Conservation (phyloP, 805 yeast species). For the Candida insectalens region DNA sequence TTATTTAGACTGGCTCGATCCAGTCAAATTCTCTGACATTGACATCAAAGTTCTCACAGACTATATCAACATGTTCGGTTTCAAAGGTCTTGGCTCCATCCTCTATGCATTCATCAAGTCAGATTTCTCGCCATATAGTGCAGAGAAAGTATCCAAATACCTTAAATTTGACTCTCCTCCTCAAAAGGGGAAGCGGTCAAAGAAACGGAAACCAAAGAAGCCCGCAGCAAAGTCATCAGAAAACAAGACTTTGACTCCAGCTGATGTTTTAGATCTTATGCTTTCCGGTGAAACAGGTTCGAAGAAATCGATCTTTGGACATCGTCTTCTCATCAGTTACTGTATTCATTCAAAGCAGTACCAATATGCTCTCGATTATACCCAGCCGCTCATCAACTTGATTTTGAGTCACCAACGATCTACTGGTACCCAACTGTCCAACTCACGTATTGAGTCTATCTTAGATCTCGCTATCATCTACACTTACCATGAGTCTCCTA, state of each 20-base stretch:
- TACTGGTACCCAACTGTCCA: constrained; percentile 36
- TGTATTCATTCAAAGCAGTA: constrained; percentile 55
- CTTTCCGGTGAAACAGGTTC: constrained; percentile 28
- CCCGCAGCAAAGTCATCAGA: neutral
- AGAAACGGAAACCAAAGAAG: neutral
- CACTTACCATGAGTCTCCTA: constrained; percentile 85
- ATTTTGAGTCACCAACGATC: constrained; percentile 38
- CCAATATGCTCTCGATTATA: constrained; percentile 47
- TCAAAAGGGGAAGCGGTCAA: constrained; percentile 7
- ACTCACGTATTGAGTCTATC: constrained; percentile 50
- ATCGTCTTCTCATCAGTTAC: constrained; percentile 54
- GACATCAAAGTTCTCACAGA: constrained; percentile 36
- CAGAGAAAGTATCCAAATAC: constrained; percentile 17
- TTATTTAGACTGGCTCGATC: constrained; percentile 67
- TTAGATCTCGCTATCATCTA: constrained; percentile 66
- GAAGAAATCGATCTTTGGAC: constrained; percentile 42
- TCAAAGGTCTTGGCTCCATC: constrained; percentile 42
- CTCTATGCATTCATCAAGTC: constrained; percentile 58
- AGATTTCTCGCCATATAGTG: constrained; percentile 55
- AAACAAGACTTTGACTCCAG: neutral
- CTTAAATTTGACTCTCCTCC: constrained; percentile 10
- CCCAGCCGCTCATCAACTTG: constrained; percentile 49
- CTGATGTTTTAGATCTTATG: constrained; percentile 30
- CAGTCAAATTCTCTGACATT: constrained; percentile 35
- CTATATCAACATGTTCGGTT: constrained; percentile 46